Evolutionary conservation across 768 basidiomycete genomes (phyloP), one percentile per base, ranked within the genome.

Genomic region (Mycena epipterygia): DNA sequence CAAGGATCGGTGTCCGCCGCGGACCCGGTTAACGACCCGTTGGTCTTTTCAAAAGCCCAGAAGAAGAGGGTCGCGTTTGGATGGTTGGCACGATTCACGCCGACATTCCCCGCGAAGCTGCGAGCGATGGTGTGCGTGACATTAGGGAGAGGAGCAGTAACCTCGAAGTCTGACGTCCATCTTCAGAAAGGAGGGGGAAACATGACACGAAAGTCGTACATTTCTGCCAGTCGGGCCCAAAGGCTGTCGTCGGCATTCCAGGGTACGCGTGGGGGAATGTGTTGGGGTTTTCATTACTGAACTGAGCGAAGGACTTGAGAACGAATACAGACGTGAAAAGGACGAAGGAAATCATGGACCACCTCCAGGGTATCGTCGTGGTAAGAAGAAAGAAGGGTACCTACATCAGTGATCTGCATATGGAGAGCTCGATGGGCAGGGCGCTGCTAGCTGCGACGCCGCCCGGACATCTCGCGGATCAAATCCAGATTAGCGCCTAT

Each of bases 11-110:
- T 64, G 17, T 74, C 72, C 46, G 67, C n/a, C 25, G 62, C 51
- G 1, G 64, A 77, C 6, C 76, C 79, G 6, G 88, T 91, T 61
- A 93, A 80, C 2, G 91, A 90, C 12, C 89, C 90, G n/a, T 82
- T 77, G 1, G 78, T 79, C 51, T 87, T 89, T 73, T 92, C 91
- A 71, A 90, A 90, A 14, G 85, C 90, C 81, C n/a, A n/a, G n/a
- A n/a, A n/a, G 79, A 91, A 92, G 19, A 92, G 83, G 0, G 90
- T 91, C 64, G 91, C 80, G 58, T 92, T 91, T 0, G 89, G 89
- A 75, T 91, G 91, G 42, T 84, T 84, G 5, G 79, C 78, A 56
- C 91, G 85, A 67, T 88, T 83, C 5, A 92, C 90, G 27, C 87
- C 86, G 56, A 92, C 83, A 63, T 91, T 92, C 46, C 91, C 91